These are phyloP conservation scores for Tylopilus cervinicoccineus DNA, from an alignment of 768 basidiomycete species.

Conservation along the genomic window DNA sequence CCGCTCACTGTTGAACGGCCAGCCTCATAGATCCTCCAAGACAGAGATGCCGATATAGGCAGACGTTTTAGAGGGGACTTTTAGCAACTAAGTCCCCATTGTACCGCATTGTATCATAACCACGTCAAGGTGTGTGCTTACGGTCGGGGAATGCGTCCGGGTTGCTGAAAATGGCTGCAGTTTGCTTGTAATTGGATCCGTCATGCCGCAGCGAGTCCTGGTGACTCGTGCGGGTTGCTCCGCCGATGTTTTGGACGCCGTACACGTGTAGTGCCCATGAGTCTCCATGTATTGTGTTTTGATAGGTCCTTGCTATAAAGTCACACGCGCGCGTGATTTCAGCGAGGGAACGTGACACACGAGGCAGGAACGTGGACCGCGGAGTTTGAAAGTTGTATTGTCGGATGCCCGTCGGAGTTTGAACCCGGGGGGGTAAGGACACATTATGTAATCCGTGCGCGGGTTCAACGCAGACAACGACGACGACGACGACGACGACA, in stretches of 20 bases:
- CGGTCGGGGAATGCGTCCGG: not conserved
- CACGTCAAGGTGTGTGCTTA: conserved; percentile 10
- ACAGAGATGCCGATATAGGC: not conserved
- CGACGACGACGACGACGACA: conserved; percentile 15
- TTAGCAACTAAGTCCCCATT: conserved; percentile 24
- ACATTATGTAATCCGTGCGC: conserved; percentile 18
- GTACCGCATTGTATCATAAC: conserved; percentile 22
- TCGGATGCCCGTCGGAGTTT: conserved; percentile 20
- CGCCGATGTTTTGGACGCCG: conserved; percentile 2
- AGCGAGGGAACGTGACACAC: conserved; percentile 14
- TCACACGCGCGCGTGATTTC: conserved; percentile 23
- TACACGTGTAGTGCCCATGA: conserved; percentile 18
- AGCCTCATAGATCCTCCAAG: conserved; percentile 21
- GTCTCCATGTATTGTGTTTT: not conserved
- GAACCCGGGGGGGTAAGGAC: conserved; percentile 13
- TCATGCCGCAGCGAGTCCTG: conserved; percentile 9
- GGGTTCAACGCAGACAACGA: conserved; percentile 23
- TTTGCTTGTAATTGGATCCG: conserved; percentile 11
- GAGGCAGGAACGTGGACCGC: conserved; percentile 22
- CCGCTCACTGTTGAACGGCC: conserved; percentile 6
- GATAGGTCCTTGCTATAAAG: not conserved
- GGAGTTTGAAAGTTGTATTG: conserved; percentile 11
- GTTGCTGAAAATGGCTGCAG: conserved; percentile 7
- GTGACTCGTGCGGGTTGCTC: conserved; percentile 9
- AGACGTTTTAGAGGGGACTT: conserved; percentile 20